Percentiles rank a stretch among this genome's conserved stretches.
phyloP scores from a whole-genome alignment of 345 rosid species.

The Gossypium arboreum region DNA sequence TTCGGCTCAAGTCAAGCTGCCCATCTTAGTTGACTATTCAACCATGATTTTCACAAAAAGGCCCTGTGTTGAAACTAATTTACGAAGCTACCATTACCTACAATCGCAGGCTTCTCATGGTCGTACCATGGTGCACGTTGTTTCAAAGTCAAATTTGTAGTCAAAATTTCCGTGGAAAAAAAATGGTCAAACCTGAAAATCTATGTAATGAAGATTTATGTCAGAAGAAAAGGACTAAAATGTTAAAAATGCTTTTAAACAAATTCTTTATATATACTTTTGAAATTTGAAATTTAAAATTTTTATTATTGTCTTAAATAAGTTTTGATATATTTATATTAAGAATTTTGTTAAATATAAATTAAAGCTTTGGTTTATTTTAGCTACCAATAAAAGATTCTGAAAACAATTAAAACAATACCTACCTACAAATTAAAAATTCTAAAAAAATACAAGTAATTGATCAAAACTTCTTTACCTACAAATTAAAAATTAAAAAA shows the following conservation, averaged over 20 bases:
- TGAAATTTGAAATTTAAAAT: too few species aligned
- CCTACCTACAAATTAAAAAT: too few species aligned
- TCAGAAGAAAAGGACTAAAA: too few species aligned
- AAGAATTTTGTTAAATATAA: too few species aligned
- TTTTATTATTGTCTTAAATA: too few species aligned
- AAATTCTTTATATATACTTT: too few species aligned
- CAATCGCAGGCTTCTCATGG: not conserved
- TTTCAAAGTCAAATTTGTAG: not conserved
- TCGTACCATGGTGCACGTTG: not conserved
- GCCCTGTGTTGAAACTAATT: not conserved
- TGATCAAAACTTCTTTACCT: not conserved
- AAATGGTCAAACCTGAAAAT: not conserved
- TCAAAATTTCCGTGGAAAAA: not conserved
- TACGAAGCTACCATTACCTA: not conserved
- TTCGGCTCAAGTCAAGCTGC: slow-evolving; percentile 3
- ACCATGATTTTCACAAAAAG: not conserved
- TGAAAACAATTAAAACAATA: too few species aligned
- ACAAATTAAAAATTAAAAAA: too few species aligned
- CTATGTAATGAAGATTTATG: not conserved
- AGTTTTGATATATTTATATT: not conserved
- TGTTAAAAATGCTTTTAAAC: too few species aligned
- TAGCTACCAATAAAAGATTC: too few species aligned
- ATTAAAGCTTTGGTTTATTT: too few species aligned
- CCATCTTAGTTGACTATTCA: not conserved
- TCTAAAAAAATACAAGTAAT: too few species aligned